Percentiles rank a stretch among this genome's conserved stretches.
Conservation (phyloP, 148 eudicot species). For the Cornus florida region DNA sequence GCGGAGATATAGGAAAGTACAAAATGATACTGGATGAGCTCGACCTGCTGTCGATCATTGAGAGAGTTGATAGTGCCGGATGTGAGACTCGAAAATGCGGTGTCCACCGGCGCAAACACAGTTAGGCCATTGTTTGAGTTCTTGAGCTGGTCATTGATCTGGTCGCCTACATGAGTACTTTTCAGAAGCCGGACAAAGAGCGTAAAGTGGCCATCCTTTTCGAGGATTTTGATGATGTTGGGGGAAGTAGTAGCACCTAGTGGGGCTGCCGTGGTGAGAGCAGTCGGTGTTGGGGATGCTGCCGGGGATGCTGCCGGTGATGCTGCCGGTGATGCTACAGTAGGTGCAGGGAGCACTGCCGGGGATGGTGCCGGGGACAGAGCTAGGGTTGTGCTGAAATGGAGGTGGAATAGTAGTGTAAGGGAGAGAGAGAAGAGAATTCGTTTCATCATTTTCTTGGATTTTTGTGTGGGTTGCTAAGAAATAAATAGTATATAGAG, state of each 20-base stretch:
- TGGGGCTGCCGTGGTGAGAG: constrained; percentile 20
- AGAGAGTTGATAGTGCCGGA: constrained; percentile 78
- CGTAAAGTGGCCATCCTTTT: constrained; percentile 81
- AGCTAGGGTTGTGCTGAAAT: constrained; percentile 32
- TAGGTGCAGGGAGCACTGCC: too few species aligned
- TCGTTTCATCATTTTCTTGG: constrained; percentile 15
- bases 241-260: constrained; percentile 52
- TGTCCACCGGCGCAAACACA: constrained; percentile 79
- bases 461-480: not conserved
- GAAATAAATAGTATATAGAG: too few species aligned
- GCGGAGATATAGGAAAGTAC: constrained; percentile 53
- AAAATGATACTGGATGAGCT: constrained; percentile 70
- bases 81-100: constrained; percentile 67
- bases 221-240: constrained; percentile 68
- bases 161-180: constrained; percentile 57
- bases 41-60: constrained; percentile 63
- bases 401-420: constrained; percentile 14
- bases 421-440: not conserved
- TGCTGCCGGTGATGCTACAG: too few species aligned
- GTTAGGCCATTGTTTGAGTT: constrained; percentile 76
- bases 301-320: too few species aligned
- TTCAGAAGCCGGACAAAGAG: constrained; percentile 57
- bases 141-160: constrained; percentile 78
- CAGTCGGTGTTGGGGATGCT: too few species aligned
- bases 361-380: constrained; percentile 18